Evolutionary conservation across 2,329 filamentous ascomycete species (phyloP), one percentile per base, ranked within the genome.

Genomic region (Penicillium sp.): DNA sequence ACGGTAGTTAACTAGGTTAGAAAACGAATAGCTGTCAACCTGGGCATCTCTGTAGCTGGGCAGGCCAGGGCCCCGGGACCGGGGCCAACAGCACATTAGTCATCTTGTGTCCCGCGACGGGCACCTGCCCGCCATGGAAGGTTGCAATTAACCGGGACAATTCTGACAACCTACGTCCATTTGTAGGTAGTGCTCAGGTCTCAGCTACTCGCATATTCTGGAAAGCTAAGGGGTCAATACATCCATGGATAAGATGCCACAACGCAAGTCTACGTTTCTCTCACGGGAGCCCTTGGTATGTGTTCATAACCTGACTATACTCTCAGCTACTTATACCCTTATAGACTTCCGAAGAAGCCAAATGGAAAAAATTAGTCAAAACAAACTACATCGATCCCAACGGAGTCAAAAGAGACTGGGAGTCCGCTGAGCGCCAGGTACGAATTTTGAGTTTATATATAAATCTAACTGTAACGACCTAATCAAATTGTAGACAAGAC

Each of bases 351-450:
- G 56, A 67, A n/a, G 72, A 77, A 45, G 74, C 76, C 39, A 71
- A 65, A 65, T 78, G 76, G 76, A 71, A 74, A 40, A 65, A 69
- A 56, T 57, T 78, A 43, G 67, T 76, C 47, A 77, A 75, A 56
- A 72, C 71, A 13, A 75, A 69, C 2, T 78, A 78, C 56, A 62
- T 60, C 39, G 76, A 78, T 58, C 76, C 76, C 1, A 63, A 72
- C 21, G 76, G 76, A 5, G 68, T 74, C 8, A 60, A 71, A 55
- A 68, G 76, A 53, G 71, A 70, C 11, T 78, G 76, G 76, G 76
- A 78, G 57, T 74, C 74, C 3, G 74, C 75, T 4, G 75, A 78
- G 57, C 67, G 76, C 57, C 70, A 71, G 71, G 75, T 77, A 58
- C 50, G 29, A 34, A 25, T 19, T 40, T n/a, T 31, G 27, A 33